Conservation (phyloP, 1,284 basidiomycete genomes). For the Acaromyces ingoldii region DNA sequence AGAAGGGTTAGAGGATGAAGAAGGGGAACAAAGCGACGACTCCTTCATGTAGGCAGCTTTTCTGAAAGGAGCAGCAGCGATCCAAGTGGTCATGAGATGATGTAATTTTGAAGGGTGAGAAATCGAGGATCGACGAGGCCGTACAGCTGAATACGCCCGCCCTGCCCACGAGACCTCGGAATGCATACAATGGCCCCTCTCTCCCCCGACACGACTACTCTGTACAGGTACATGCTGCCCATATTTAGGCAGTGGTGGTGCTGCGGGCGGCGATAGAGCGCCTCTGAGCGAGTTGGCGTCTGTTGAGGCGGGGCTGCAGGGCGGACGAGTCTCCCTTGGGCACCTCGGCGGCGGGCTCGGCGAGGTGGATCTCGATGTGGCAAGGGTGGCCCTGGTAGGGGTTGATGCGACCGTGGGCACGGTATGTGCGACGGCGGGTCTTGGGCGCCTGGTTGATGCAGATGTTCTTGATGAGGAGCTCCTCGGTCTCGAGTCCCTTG, state of each 20-base stretch:
- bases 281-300: constrained; percentile 47
- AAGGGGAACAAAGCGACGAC: constrained; percentile 35
- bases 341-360: constrained; percentile 45
- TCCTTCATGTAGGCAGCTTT: constrained; percentile 48
- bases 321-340: constrained; percentile 40
- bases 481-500: constrained; percentile 89
- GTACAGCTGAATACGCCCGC: too few relatives aligned
- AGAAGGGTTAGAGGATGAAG: constrained; percentile 16
- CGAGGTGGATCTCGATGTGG: constrained; percentile 71
- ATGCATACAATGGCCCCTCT: too few relatives aligned
- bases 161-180: too few relatives aligned
- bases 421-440: constrained; percentile 99
- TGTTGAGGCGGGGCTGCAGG: constrained; percentile 39
- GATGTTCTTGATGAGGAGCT: constrained; percentile 92
- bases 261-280: constrained; percentile 38
- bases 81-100: too few relatives aligned
- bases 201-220: too few relatives aligned
- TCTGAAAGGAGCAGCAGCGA: too few relatives aligned
- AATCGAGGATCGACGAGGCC: too few relatives aligned
- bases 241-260: constrained; percentile 7
- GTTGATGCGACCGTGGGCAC: constrained; percentile 83
- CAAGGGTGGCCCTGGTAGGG: constrained; percentile 74
- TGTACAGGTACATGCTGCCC: too few relatives aligned
- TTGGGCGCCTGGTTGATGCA: constrained; percentile 99
- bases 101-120: too few relatives aligned